Base-by-base conservation (phyloP, 306 rosid genomes). In the Acmispon strigosus region DNA sequence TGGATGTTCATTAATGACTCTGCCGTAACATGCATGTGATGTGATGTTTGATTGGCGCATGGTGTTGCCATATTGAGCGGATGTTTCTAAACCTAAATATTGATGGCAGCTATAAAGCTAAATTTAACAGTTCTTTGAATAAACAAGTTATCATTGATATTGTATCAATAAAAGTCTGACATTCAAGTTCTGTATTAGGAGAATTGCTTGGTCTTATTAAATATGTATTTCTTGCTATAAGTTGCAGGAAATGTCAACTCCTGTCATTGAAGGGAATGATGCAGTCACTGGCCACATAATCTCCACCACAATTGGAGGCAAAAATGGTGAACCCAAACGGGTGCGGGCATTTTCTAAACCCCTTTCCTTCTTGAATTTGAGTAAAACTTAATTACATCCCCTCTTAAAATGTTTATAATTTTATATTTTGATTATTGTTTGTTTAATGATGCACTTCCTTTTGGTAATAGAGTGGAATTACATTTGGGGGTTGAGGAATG, bases 241-340 rank as follows among this genome's bases (percentile, higher is more conserved):
- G 65, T 69, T 78, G 81, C 86, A 91, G 97, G 92, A 85, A 76
- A 91, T 91, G 97, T 85, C 96, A 3, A 73, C 91, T 39, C 73
- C 87, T 72, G 87, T 82, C 47, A 47, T 91, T 11, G 96, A 91
- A 61, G 90, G 96, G 69, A 88, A 91, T 70, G 97, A 87, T 73
- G 88, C 92, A 42, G 90, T 91, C 74, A 91, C 97, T 29, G 97
- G 97, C 62, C 97, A 91, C 80, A 88, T 91, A 65, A 91, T 91
- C 63, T 88, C 97, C 55, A 91, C 96, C 19, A 88, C 97, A 34
- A 91, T 91, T 76, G 97, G 97, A 76, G 97, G 97, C 36, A 85
- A 88, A 78, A 86, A 91, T 85, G 97, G 97, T 43, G 96, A 91
- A 84, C 92, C 92, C 20, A 91, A 91, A 81, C 82, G 48, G 89